Base-by-base conservation (phyloP, 208 protist genomes). In the Wallacemonas collosoma region DNA sequence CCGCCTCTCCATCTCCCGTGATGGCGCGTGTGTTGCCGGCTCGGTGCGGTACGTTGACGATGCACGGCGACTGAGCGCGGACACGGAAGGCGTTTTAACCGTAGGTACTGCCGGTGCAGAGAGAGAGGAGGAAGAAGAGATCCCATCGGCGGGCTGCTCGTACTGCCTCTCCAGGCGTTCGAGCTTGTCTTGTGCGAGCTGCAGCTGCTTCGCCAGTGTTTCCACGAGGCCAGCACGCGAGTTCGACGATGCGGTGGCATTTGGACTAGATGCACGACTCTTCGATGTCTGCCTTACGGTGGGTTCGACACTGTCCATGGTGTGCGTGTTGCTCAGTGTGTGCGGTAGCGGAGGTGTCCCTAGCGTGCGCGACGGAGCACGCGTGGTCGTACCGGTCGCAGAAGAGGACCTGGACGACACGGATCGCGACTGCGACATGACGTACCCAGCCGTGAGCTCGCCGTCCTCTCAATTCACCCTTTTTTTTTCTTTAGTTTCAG, bases 111-210 rank as follows among this genome's bases (percentile, higher is more conserved):
- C 58, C n/a, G 80, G 77, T 50, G 79, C 72, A 50, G 53, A 68
- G 17, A 12, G 77, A 74, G 47, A 72, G 61, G 40, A 82, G 64
- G 43, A 72, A 66, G 44, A 86, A 53, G 17, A 85, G 57, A 38
- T 8, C 39, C 36, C 57, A 6, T n/a, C 36, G 17, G 39, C 57
- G 9, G 57, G n/a, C 63, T 82, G 73, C 4, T 74, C 62, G 44
- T 76, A 72, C 60, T 82, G 76, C 62, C 79, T 58, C 65, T 82
- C 76, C 65, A 82, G 72, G 26, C 80, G 80, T 8, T 64, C 68
- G 50, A 82, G 72, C 26, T 64, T 72, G 35, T 80, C 72, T 35
- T 74, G 64, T 43, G 81, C 55, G 26, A 78, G 44, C 9, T 73
- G 65, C 36, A 76, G 75, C n/a, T 67, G 73, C 53, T 82, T 73